Base-by-base conservation (phyloP, 2,329 filamentous ascomycete species). In the Cordyceps tenuipes region DNA sequence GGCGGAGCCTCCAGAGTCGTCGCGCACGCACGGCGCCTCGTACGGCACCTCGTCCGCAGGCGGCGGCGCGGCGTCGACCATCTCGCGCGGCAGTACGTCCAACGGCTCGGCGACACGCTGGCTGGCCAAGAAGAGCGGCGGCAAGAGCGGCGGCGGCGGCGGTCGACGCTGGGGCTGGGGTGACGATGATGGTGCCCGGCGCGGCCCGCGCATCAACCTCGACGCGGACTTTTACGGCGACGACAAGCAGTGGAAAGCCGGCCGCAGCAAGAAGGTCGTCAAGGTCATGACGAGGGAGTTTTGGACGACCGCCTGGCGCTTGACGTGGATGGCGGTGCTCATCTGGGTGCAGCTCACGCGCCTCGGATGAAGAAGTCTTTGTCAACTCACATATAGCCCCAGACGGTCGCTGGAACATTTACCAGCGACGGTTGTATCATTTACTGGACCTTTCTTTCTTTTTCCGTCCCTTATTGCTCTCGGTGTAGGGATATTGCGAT, bases 321-420 rank as follows among this genome's bases (percentile, higher is more conserved):
- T 91, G 3, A 78, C 77, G 6, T 83, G 82, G 78, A 81, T 89
- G 71, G 84, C 83, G 21, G 71, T 86, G 49, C 64, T 76, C 15
- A 85, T 85, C 70, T 94, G 89, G 78, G 77, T 77, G 34, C 89
- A 85, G 74, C 73, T 93, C 66, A 77, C 86, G 60, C 84, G 81
- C 74, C 79, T 79, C 67, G 86, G 86, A 64, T 90, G 72, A 51
- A 41, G 29, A 12, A n/a, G 21, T 5, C 36, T 36, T 36, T 39
- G 46, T 7, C 9, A 10, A 29, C 31, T 15, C 26, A 8, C 13
- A 4, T 10, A 19, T 26, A 0, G 3, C 10, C 29, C 23, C 19
- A n/a, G 21, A n/a, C 6, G 43, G 19, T 39, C n/a, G 15, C n/a
- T 57, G 39, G 6, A 29, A 23, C 17, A 17, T 46, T 9, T 5